phyloP scores from a whole-genome alignment of 345 rosid genomes.

The Salix arbutifolia region DNA sequence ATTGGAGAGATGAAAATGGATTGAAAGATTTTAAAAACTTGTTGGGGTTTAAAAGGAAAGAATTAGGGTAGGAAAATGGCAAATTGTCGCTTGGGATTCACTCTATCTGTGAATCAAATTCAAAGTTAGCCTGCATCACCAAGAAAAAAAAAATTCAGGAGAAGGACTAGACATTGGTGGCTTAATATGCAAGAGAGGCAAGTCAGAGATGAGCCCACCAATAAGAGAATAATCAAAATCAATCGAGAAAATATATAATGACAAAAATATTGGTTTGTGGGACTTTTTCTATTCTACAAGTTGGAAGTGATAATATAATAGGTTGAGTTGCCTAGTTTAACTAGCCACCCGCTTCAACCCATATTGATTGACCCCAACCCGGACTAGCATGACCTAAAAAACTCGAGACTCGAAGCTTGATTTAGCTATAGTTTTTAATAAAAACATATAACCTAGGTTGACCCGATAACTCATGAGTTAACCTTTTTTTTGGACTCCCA shows the following conservation, averaged over 20 bases:
- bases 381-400: no score
- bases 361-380: no score
- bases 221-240: neutral
- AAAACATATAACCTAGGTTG: no score
- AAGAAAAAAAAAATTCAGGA: neutral
- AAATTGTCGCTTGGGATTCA: neutral
- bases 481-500: no score
- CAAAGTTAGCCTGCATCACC: neutral
- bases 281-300: neutral
- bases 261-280: neutral
- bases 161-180: neutral
- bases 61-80: neutral
- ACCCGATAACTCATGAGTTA: no score
- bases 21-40: neutral
- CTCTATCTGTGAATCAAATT: neutral
- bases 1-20: neutral
- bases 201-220: neutral
- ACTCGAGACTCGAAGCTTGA: no score
- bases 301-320: neutral
- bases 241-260: neutral
- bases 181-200: neutral
- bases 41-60: neutral
- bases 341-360: slow-evolving; percentile 1
- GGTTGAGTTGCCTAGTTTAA: slow-evolving; percentile 3
- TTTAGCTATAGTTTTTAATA: no score